A percentile compares a stretch with the other conserved stretches of the same genome.
phyloP scores from a whole-genome alignment of 2,329 filamentous ascomycete species.

The Alternaria panax region DNA sequence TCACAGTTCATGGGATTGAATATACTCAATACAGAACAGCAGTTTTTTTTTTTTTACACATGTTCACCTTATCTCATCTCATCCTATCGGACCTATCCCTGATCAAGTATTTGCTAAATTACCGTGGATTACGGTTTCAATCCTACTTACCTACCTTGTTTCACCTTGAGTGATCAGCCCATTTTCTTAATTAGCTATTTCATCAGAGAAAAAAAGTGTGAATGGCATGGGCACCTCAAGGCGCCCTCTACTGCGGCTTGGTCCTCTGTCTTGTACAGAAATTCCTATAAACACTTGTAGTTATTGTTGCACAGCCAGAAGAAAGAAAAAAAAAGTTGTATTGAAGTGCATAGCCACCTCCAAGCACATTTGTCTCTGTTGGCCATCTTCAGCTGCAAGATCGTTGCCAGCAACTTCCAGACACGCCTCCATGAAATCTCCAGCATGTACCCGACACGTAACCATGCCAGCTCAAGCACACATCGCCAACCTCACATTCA shows the following conservation, averaged over 20 bases:
- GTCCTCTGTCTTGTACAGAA: not conserved
- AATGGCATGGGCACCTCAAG: too few relatives aligned
- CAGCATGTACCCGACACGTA: not conserved
- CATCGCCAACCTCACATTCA: not conserved
- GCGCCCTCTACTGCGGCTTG: too few relatives aligned
- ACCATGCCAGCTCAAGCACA: not conserved
- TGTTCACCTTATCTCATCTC: not conserved
- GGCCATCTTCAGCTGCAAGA: not conserved
- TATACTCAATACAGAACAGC: not conserved
- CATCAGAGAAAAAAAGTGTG: too few relatives aligned
- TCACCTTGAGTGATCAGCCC: not conserved
- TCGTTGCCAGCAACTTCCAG: not conserved
- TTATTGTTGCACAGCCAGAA: not conserved
- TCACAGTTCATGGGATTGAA: not conserved
- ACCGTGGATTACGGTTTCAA: not conserved
- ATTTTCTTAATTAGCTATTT: too few relatives aligned
- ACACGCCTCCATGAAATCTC: not conserved
- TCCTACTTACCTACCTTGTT: not conserved
- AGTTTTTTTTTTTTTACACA: not conserved
- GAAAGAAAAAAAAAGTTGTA: not conserved
- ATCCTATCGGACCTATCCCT: not conserved
- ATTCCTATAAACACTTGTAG: not conserved
- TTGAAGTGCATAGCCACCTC: not conserved
- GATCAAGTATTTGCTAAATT: not conserved
- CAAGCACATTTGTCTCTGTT: not conserved